A percentile compares a stretch with the other conserved stretches of the same genome.
Evolutionary conservation across 2,329 filamentous ascomycete species (phyloP).

Genomic region (Alternaria metachromatica): DNA sequence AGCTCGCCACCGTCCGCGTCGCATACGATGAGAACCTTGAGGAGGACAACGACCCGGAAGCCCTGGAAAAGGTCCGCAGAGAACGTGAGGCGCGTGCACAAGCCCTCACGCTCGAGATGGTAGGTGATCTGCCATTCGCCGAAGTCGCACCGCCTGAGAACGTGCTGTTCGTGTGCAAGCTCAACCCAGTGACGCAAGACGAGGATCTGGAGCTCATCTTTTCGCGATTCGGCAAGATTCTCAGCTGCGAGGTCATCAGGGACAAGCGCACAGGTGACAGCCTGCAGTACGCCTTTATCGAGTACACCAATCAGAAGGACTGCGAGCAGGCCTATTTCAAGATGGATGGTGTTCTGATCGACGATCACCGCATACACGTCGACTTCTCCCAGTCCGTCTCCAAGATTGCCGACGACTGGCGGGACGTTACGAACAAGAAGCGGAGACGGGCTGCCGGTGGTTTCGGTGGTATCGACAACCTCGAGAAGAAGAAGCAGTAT

Average conservation of each 20-base stretch:
- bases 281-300: conserved; percentile 96
- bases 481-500: conserved; percentile 93
- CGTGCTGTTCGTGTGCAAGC: conserved; percentile 96
- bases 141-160: conserved; percentile 98
- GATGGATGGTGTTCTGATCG: conserved; percentile 97
- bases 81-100: conserved; percentile 93
- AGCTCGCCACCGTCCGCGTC: conserved; percentile 90
- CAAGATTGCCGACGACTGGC: conserved; percentile 88
- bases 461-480: conserved; percentile 85
- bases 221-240: conserved; percentile 91
- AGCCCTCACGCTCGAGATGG: conserved; percentile 94
- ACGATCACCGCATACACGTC: conserved; percentile 96
- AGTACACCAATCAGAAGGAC: conserved; percentile 89
- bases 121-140: conserved; percentile 95
- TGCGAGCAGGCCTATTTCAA: conserved; percentile 98
- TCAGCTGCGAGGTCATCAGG: conserved; percentile 94
- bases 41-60: conserved; percentile 79
- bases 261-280: conserved; percentile 95
- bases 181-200: conserved; percentile 95
- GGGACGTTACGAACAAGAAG: conserved; percentile 83
- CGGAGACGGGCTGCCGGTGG: conserved; percentile 69
- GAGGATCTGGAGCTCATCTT: conserved; percentile 96
- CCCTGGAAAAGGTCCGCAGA: conserved; percentile 77
- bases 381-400: conserved; percentile 96
- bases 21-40: conserved; percentile 85